Evolutionary conservation across 73 alveolate genomes (phyloP).

Genomic region (Blepharisma japonicum): DNA sequence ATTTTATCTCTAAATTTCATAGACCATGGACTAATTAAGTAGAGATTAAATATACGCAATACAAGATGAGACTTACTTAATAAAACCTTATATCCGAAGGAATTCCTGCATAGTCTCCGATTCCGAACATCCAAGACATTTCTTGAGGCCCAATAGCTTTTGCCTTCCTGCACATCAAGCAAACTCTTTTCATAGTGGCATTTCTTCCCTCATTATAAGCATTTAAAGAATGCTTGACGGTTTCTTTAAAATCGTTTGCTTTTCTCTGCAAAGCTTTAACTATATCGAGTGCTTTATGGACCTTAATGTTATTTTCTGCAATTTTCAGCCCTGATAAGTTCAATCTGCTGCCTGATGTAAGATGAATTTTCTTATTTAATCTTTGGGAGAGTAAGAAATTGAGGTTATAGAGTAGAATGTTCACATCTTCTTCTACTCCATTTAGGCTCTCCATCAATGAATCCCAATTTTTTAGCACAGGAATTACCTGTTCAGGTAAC

Average conservation of each 20-base stretch:
- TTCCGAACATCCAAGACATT: slow-evolving; percentile 18
- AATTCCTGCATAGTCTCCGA: slow-evolving; percentile 15
- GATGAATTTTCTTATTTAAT: neutral
- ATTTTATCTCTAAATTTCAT: too few species aligned
- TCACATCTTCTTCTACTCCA: neutral
- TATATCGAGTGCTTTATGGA: slow-evolving; percentile 4
- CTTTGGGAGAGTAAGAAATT: neutral
- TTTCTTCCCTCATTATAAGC: neutral
- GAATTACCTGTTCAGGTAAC: neutral
- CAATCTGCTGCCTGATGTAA: neutral
- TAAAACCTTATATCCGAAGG: slow-evolving; percentile 27
- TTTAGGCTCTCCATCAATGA: neutral
- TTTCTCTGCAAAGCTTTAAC: neutral
- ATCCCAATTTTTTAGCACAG: neutral
- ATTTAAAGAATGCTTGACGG: neutral
- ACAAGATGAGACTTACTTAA: neutral
- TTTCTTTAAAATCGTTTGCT: neutral
- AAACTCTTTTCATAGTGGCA: neutral
- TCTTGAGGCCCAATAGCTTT: neutral
- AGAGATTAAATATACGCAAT: too few species aligned
- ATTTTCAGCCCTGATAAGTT: neutral
- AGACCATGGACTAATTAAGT: too few species aligned
- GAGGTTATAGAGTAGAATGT: neutral
- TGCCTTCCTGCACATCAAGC: neutral
- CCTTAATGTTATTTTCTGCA: slow-evolving; percentile 22